Evolutionary conservation across 2,329 filamentous ascomycete species (phyloP).

Genomic region (Ustulina deusta): DNA sequence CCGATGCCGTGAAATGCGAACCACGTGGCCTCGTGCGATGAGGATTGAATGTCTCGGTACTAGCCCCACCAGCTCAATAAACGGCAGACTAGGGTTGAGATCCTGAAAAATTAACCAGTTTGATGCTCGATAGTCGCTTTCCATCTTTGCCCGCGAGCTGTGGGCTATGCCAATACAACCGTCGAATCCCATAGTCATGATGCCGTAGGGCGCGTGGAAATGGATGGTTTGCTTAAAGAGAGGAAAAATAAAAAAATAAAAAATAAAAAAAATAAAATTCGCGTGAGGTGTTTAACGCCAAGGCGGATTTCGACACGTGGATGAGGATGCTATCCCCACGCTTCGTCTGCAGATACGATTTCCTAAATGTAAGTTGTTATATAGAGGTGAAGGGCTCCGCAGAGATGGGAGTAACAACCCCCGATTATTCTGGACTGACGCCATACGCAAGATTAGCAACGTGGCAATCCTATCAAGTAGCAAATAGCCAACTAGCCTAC

Average conservation of each 20-base stretch:
- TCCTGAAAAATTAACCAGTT: not conserved
- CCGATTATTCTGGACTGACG: constrained; percentile 20
- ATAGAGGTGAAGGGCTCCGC: not conserved
- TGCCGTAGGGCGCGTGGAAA: not conserved
- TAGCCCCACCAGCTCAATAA: not conserved
- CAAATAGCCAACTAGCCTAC: constrained; percentile 45
- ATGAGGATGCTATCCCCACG: not conserved
- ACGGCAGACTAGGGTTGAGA: constrained; percentile 1
- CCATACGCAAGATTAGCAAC: constrained; percentile 28
- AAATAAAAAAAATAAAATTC: too few species aligned
- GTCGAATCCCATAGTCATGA: not conserved
- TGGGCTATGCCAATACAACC: not conserved
- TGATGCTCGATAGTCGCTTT: not conserved
- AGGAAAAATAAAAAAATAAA: too few species aligned
- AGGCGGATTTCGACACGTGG: not conserved
- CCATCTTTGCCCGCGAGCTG: not conserved
- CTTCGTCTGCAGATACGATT: not conserved
- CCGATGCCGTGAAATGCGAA: not conserved
- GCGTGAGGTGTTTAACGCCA: too few species aligned
- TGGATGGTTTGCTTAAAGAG: not conserved
- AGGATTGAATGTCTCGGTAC: not conserved
- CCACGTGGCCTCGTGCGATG: constrained; percentile 16
- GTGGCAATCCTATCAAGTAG: constrained; percentile 8
- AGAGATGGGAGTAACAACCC: not conserved
- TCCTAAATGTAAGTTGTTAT: not conserved